phyloP scores from a whole-genome alignment of 1,284 basidiomycete species.

The Xerocomus subilludens region DNA sequence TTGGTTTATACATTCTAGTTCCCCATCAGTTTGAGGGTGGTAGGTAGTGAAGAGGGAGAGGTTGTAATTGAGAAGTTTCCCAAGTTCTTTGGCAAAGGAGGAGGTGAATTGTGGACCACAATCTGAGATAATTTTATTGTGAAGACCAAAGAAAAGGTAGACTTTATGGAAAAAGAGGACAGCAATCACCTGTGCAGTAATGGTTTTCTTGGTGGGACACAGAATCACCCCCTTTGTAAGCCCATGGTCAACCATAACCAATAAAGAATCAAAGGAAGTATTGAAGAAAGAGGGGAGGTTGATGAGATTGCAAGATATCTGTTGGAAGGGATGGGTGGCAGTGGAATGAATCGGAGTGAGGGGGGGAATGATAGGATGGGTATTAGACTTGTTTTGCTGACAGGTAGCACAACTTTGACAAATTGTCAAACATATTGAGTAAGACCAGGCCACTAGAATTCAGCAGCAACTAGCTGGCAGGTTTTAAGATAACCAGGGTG shows the following conservation, averaged over 20 bases:
- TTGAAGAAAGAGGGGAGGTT: conserved; percentile 25
- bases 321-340: conserved; percentile 21
- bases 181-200: background rate
- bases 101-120: no score
- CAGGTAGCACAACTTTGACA: conserved; percentile 34
- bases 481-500: background rate
- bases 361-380: background rate
- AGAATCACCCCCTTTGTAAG: conserved; percentile 33
- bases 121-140: background rate
- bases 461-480: background rate
- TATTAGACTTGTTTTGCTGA: conserved; percentile 30
- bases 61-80: background rate
- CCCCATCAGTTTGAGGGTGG: background rate
- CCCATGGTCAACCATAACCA: conserved; percentile 23
- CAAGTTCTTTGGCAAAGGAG: no score
- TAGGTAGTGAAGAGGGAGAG: background rate
- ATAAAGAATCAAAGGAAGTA: background rate
- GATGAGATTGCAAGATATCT: background rate
- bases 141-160: background rate
- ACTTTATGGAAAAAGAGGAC: background rate
- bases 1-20: background rate
- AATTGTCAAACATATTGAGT: conserved; percentile 27
- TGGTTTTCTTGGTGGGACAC: background rate
- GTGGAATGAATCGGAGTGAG: background rate
- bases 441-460: conserved; percentile 16